phyloP scores from a whole-genome alignment of 2,329 filamentous ascomycete genomes.

The Elsinoe ampelina region DNA sequence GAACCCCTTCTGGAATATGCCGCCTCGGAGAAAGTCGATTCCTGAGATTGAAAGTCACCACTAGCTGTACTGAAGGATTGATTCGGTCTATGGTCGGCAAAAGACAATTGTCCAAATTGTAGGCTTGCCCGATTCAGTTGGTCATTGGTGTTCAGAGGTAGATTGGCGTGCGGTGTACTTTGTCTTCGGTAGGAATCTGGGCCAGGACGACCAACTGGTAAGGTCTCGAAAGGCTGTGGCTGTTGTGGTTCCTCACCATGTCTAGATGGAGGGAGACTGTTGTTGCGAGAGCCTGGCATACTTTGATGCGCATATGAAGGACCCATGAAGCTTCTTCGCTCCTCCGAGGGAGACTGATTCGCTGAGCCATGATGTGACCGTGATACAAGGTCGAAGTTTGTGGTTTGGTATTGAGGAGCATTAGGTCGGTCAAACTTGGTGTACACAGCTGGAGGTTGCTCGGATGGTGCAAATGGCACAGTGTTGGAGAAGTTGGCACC shows the following conservation, averaged over 20 bases:
- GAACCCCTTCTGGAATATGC: conserved; percentile 6
- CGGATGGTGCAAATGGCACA: conserved; percentile 17
- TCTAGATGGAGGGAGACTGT: conserved; percentile 48
- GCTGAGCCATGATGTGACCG: conserved; percentile 10
- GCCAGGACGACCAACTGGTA: neutral
- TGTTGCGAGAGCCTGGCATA: conserved; percentile 43
- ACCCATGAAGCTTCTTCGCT: conserved; percentile 20
- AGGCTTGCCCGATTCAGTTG: conserved; percentile 10
- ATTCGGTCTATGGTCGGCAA: conserved; percentile 33
- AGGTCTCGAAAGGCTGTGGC: conserved; percentile 23
- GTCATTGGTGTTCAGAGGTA: conserved; percentile 8
- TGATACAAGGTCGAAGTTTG: neutral
- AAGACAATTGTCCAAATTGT: conserved; percentile 22
- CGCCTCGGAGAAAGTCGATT: neutral
- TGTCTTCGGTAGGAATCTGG: conserved; percentile 8
- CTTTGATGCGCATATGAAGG: conserved; percentile 31
- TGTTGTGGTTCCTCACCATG: conserved; percentile 36
- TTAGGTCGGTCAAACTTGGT: conserved; percentile 26
- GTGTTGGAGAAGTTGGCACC: conserved; percentile 18
- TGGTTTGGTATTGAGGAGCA: neutral
- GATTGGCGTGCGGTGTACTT: conserved; percentile 12
- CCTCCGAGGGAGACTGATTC: conserved; percentile 16
- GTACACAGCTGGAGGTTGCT: conserved; percentile 26
- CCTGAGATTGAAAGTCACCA: conserved; percentile 6
- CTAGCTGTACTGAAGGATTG: conserved; percentile 5